Evolutionary conservation across 257 asterid species (phyloP).

Genomic region (Parsonsia alboflavescens): DNA sequence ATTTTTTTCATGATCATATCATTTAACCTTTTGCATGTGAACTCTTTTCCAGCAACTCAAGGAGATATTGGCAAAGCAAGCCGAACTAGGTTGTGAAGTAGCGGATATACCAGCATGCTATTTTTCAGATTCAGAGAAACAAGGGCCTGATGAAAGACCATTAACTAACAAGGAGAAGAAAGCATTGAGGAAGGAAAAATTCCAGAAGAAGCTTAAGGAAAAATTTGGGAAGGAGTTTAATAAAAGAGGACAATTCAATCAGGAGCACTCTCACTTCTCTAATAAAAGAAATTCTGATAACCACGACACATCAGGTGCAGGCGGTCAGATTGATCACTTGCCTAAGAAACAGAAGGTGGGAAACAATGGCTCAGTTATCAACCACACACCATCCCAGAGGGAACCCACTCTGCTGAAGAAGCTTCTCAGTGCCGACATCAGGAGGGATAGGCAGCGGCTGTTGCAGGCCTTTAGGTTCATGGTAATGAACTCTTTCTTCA

Average conservation of each 20-base stretch:
- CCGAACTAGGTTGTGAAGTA: constrained; percentile 89
- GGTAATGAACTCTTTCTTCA: constrained; percentile 71
- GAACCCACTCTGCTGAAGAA: constrained; percentile 73
- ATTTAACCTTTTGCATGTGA: constrained; percentile 8
- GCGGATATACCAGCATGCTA: constrained; percentile 87
- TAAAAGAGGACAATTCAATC: constrained; percentile 49
- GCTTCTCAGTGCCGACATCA: constrained; percentile 61
- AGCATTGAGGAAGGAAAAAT: constrained; percentile 43
- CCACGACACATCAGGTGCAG: constrained; percentile 22
- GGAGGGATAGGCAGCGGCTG: constrained; percentile 61
- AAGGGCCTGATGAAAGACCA: constrained; percentile 25
- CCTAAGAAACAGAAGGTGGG: constrained; percentile 24
- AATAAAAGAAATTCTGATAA: constrained; percentile 36
- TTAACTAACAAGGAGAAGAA: constrained; percentile 42
- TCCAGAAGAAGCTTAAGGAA: constrained; percentile 31
- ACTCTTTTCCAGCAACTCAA: constrained; percentile 58
- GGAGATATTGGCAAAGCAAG: constrained; percentile 89
- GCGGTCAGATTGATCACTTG: constrained; percentile 22
- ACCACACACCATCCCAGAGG: constrained; percentile 13
- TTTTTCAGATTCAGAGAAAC: constrained; percentile 63
- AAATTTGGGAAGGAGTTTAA: constrained; percentile 42
- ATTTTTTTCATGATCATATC: constrained; percentile 5
- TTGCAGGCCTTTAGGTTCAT: constrained; percentile 83
- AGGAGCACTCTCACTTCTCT: constrained; percentile 31
- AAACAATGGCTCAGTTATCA: constrained; percentile 19